Conservation (phyloP, 345 rosid species). For the Arabidopsis thaliana region TAIR10.1 NC_003075.7:10885501-10886000, state of each 20-base stretch:
- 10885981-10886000: slow-evolving; percentile 66
- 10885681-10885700: slow-evolving; percentile 82
- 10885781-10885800: slow-evolving; percentile 62
- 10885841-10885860: slow-evolving; percentile 70
- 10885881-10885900: slow-evolving; percentile 84
- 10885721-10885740: slow-evolving; percentile 69
- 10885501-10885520: slow-evolving; percentile 62
- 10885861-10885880: slow-evolving; percentile 65
- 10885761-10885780: slow-evolving; percentile 66
- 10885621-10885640: slow-evolving; percentile 73
- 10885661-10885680: slow-evolving; percentile 69
- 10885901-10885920: slow-evolving; percentile 75
- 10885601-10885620: slow-evolving; percentile 80
- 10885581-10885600: slow-evolving; percentile 74
- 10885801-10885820: slow-evolving; percentile 65
- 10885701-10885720: slow-evolving; percentile 68
- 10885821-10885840: slow-evolving; percentile 93
- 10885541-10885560: slow-evolving; percentile 69
- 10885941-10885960: slow-evolving; percentile 72
- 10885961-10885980: slow-evolving; percentile 74
- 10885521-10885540: slow-evolving; percentile 71
- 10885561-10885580: slow-evolving; percentile 87
- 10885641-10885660: slow-evolving; percentile 62
- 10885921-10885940: slow-evolving; percentile 71
- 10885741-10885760: slow-evolving; percentile 94